A percentile compares a stretch with the other conserved stretches of the same genome.
Evolutionary conservation across 805 yeast species (phyloP).

Genomic region (Candida michaelii): DNA sequence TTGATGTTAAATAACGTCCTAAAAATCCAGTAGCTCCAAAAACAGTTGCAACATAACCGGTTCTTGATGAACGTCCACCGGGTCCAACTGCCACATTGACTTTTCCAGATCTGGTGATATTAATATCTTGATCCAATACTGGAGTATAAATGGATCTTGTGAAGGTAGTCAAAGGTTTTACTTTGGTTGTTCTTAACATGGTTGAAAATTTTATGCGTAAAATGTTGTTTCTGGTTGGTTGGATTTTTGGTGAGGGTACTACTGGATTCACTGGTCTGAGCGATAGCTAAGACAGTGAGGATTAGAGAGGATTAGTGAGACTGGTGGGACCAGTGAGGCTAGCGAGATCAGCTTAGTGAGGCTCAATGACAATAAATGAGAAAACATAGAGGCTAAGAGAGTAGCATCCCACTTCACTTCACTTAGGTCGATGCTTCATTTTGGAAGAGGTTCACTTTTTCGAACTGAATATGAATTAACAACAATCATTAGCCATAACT

Average conservation of each 20-base stretch:
- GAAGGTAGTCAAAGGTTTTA: conserved; percentile 20
- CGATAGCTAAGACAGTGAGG: not conserved
- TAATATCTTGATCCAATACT: conserved; percentile 55
- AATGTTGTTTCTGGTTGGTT: conserved; percentile 31
- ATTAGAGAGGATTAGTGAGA: not conserved
- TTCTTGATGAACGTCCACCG: conserved; percentile 82
- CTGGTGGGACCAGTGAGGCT: no score
- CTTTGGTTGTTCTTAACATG: conserved; percentile 10
- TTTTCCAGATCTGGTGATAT: conserved; percentile 74
- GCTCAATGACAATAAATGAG: no score
- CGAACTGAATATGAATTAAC: not conserved
- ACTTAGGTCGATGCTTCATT: no score
- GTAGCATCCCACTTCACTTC: no score
- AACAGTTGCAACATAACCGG: conserved; percentile 86
- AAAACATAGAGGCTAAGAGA: no score
- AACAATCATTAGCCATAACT: conserved; percentile 10
- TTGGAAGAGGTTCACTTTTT: no score
- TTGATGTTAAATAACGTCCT: conserved; percentile 70
- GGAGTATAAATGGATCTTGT: conserved; percentile 40
- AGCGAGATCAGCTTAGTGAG: no score
- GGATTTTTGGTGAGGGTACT: conserved; percentile 9
- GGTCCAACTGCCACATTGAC: conserved; percentile 68
- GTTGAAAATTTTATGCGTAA: conserved; percentile 11
- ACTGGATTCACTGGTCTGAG: not conserved
- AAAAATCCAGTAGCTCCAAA: conserved; percentile 81